A percentile compares a stretch with the other conserved stretches of the same genome.
phyloP scores from a whole-genome alignment of 2,329 filamentous ascomycete species.

The Aspergillus neotritici region DNA sequence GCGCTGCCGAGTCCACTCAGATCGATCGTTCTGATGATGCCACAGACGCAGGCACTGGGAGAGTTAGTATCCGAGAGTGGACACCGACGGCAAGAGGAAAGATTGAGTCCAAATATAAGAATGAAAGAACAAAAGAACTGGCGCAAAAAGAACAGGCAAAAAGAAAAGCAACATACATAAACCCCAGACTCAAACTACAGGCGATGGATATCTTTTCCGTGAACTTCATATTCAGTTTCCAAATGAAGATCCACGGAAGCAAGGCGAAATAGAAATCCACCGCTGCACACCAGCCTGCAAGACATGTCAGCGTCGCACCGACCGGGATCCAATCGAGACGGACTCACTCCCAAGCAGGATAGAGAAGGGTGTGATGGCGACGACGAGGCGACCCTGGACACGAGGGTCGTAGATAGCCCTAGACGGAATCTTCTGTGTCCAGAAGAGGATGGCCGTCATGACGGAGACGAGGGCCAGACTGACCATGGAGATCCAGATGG shows the following conservation, averaged over 20 bases:
- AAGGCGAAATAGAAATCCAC: slow-evolving; percentile 36
- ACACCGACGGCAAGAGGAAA: too few relatives aligned
- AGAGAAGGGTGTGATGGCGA: slow-evolving; percentile 10
- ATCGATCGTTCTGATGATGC: slow-evolving; percentile 14
- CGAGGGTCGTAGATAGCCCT: slow-evolving; percentile 15
- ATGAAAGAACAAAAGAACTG: too few relatives aligned
- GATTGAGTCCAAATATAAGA: too few relatives aligned
- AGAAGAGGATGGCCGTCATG: slow-evolving; percentile 13
- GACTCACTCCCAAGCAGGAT: slow-evolving; percentile 15
- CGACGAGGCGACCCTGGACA: slow-evolving; percentile 10
- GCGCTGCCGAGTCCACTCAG: slow-evolving; percentile 11
- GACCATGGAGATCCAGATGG: slow-evolving; percentile 27
- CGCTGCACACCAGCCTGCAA: slow-evolving; percentile 13
- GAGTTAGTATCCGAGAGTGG: neutral
- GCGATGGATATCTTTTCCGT: slow-evolving; percentile 36
- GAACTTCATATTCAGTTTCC: slow-evolving; percentile 31
- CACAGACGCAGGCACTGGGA: slow-evolving; percentile 12
- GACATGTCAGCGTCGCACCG: neutral
- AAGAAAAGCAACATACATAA: slow-evolving; percentile 20
- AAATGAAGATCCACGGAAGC: slow-evolving; percentile 37
- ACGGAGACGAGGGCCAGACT: slow-evolving; percentile 20
- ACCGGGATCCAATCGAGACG: too few relatives aligned
- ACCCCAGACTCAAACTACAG: slow-evolving; percentile 33
- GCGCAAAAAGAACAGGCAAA: too few relatives aligned
- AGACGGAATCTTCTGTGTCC: slow-evolving; percentile 11